Base-by-base conservation (phyloP, 441 rosid genomes). In the Eutrema salsugineum region DNA sequence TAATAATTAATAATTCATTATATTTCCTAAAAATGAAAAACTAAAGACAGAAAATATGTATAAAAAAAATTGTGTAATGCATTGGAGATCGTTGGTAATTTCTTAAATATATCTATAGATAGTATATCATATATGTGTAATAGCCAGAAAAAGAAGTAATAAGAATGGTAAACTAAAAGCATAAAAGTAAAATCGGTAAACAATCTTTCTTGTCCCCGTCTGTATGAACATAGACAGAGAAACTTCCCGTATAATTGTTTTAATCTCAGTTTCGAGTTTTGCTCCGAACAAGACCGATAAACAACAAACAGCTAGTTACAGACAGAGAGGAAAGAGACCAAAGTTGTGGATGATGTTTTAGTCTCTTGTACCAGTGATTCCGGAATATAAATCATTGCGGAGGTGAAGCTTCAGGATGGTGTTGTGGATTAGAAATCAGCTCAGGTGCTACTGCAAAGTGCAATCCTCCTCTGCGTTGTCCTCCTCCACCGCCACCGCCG, bases 401-500 rank as follows among this genome's bases (percentile, higher is more conserved):
- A 8, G 82, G 81, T 5, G 64, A 68, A 19, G 88, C 84, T 70
- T 85, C 89, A 38, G 60, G 61, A 70, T 85, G 88, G 28, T 80
- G 86, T 9, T 80, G 86, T 14, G 90, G 86, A 56, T 78, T 71
- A 11, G 69, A 80, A 2, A 85, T 78, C 24, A 87, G 80, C 49
- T 86, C 93, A 27, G 91, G 85, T 16, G 87, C 89, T 50, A 90
- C 66, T 5, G 86, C 74, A 63, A 90, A 77, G n/a, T 88, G 94
- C 80, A 88, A 44, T 42, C 89, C 93, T 39, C 73, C 24, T 30
- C 71, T 30, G 6, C 55, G 64, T 56, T 68, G 64, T 30, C 53
- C 63, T 30, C 53, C 63, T 39, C 49, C 65, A 30, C 72, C 78
- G 0, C 70, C 87, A 35, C 83, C 90, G n/a, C 91, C 85, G 11